Base-by-base conservation (phyloP, 2,329 filamentous ascomycete genomes). In the Pseudogymnoascus verrucosus region DNA sequence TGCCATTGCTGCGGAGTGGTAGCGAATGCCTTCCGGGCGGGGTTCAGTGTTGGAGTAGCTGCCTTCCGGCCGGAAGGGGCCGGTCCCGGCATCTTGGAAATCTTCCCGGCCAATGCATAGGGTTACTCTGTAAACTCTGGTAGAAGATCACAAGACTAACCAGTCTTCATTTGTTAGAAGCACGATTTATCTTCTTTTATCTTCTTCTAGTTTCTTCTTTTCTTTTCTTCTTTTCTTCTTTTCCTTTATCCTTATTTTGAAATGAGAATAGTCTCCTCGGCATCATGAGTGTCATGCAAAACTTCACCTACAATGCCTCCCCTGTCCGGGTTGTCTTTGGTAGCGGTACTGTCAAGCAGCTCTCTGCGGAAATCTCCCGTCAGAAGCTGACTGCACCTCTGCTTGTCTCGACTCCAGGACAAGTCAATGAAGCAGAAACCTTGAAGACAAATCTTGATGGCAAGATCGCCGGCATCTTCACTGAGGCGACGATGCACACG, bases 401-500 rank as follows among this genome's bases (percentile, higher is more conserved):
- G 59, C 74, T 86, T 36, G 78, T 87, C n/a, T 84, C 79, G 23
- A 85, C 83, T 19, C 81, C 82, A 1, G 76, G 64, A 37, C 82
- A 84, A 69, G 71, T 77, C 62, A 64, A 71, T 54, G 78, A 82
- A 66, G 80, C 78, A 7, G 75, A 79, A 12, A 23, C 19, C 6
- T 23, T 44, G 40, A 84, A 19, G 74, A 77, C 57, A 67, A 69
- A 5, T 75, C 76, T 85, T 26, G 71, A 76, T 63, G 75, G 74
- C 64, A 76, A 77, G 57, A 71, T 79, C n/a, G 80, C 78, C 5
- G 80, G 81, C 36, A 74, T 80, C 61, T 86, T 84, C 73, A 75
- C 75, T 47, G 78, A 82, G 66, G 85, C 85, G 1, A 80, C 80
- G 2, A 87, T 88, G 84, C 85, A 88, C 74, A 88, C 84, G 0